Conservation (phyloP, 1,284 basidiomycete genomes). For the Cryptococcus depauperatus region DNA sequence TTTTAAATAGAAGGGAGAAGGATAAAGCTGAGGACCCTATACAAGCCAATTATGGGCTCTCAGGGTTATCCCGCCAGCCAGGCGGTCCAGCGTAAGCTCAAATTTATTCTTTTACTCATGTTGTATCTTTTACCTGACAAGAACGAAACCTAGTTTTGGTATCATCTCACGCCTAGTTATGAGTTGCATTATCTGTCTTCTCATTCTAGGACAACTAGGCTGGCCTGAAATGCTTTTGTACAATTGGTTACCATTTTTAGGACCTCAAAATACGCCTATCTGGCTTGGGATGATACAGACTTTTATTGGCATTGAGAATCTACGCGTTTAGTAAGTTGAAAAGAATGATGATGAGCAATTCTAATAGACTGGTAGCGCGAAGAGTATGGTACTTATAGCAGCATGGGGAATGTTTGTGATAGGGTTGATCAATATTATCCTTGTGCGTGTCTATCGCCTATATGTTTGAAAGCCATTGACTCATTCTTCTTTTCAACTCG, state of each 20-base stretch:
- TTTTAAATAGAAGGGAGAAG: too few species aligned
- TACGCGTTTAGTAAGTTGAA: conserved; percentile 20
- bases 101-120: not conserved
- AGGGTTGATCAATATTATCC: conserved; percentile 16
- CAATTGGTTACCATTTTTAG: conserved; percentile 18
- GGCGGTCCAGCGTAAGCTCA: conserved; percentile 20
- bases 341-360: not conserved
- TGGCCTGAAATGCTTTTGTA: conserved; percentile 26
- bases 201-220: conserved; percentile 20
- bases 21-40: not conserved
- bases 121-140: not conserved
- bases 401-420: conserved; percentile 18
- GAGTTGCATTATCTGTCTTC: conserved; percentile 4
- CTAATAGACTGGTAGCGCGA: conserved; percentile 9
- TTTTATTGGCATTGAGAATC: conserved; percentile 19
- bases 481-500: not conserved
- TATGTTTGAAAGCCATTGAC: not conserved
- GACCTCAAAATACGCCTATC: conserved; percentile 26
- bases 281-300: conserved; percentile 18
- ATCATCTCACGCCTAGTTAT: conserved; percentile 15
- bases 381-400: conserved; percentile 14
- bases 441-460: conserved; percentile 12
- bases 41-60: conserved; percentile 14
- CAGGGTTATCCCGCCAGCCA: conserved; percentile 19
- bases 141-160: conserved; percentile 7